These are phyloP conservation scores for Lasiosphaeria hispida DNA, from an alignment of 495 filamentous ascomycete species.

Conservation along the genomic window DNA sequence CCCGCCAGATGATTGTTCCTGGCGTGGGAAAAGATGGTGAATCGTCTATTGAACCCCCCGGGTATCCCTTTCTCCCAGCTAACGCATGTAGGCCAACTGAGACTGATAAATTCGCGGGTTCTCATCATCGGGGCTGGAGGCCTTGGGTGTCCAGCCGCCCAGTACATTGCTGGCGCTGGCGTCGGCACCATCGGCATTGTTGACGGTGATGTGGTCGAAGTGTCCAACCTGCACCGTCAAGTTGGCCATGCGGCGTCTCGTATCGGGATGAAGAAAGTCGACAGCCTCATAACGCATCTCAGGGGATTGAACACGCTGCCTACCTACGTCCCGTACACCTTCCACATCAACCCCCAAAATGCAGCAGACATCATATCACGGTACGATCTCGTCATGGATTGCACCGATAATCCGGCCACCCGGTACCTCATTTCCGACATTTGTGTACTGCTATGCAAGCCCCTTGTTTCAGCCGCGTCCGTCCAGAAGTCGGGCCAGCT, in stretches of 20 bases:
- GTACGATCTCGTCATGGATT: slow-evolving; percentile 89
- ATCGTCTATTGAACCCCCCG: neutral
- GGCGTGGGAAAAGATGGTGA: slow-evolving; percentile 75
- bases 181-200: slow-evolving; percentile 80
- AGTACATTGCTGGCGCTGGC: slow-evolving; percentile 85
- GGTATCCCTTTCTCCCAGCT: neutral
- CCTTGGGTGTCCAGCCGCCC: slow-evolving; percentile 85
- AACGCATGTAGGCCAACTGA: slow-evolving; percentile 65
- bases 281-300: slow-evolving; percentile 70
- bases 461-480: slow-evolving; percentile 84
- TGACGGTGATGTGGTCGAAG: slow-evolving; percentile 84
- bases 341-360: slow-evolving; percentile 61
- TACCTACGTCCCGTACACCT: slow-evolving; percentile 57
- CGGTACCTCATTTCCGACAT: slow-evolving; percentile 92
- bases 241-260: slow-evolving; percentile 69
- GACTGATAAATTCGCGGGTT: slow-evolving; percentile 65
- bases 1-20: slow-evolving; percentile 87
- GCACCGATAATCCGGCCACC: slow-evolving; percentile 86
- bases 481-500: slow-evolving; percentile 86
- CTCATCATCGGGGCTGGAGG: slow-evolving; percentile 92
- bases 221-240: slow-evolving; percentile 91
- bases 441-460: slow-evolving; percentile 73
- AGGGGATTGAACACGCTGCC: slow-evolving; percentile 65
- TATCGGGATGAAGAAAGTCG: slow-evolving; percentile 78
- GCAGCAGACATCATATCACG: slow-evolving; percentile 59